Evolutionary conservation across 345 rosid genomes (phyloP), one percentile per base, ranked within the genome.

Genomic region (Heritiera fomes): DNA sequence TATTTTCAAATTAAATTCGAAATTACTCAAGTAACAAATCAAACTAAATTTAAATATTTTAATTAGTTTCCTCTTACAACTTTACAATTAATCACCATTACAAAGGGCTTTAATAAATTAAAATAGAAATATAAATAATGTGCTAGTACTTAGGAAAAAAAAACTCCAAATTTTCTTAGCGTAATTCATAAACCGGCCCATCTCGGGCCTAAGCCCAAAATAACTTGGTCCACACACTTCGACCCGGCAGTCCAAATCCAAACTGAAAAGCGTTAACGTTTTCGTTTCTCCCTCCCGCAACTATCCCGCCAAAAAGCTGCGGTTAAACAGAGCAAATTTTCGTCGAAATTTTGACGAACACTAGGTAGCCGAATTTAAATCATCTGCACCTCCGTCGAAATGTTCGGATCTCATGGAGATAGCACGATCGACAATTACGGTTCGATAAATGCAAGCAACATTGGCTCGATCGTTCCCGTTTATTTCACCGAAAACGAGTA

Each of bases 401-500:
- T 88, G 84, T 83, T 81, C 78, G 88, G 88, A 78, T 68, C 63
- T 43, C 38, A 71, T 2, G 82, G 84, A 11, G 86, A 63, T 69
- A 79, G 81, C 72, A 28, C 76, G 82, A 59, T 62, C 34, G 60
- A 64, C 63, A 83, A 77, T 75, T 73, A 73, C 5, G 76, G 77
- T 76, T 76, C 83, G 28, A n/a, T 77, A 70, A 84, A 85, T 75
- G 64, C 83, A 6, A n/a, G 81, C 74, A 89, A 82, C 76, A 18
- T 87, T 73, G 86, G 80, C 62, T 80, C 86, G 3, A 67, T 89
- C 13, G 83, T 92, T 75, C 83, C 90, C 62, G 59, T 83, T 10
- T 95, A 93, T 86, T 83, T 90, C 75, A 89, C 85, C 64, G 91
- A 90, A 43, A 86, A 86, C 85, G 92, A 91, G 73, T 80, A 86